Evolutionary conservation across 23 red algal species (phyloP), one percentile per base, ranked within the genome.

Genomic region (Gracilariopsis chorda): DNA sequence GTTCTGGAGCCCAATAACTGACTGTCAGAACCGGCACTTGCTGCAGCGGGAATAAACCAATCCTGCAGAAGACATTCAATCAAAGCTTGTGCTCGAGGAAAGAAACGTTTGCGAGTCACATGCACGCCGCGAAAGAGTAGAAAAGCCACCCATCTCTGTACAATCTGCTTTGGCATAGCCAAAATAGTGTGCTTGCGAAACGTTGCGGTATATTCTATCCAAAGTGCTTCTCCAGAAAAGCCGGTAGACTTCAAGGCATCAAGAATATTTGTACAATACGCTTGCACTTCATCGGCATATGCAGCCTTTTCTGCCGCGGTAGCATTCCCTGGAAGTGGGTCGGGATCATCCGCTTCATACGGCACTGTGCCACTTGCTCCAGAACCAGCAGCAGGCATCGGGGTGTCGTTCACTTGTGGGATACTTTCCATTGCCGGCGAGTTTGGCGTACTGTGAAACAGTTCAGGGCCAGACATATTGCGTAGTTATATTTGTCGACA

Each of bases 401-500:
- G 25, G 5, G 57, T n/a, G n/a, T n/a, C 57, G 7, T 32, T 29
- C 57, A 28, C 2, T 17, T 7, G 6, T 25, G 59, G 29, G 21
- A 16, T 11, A 33, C 24, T 7, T 64, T 64, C 12, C 59, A 64
- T 4, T 16, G 12, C 62, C 32, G 62, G 62, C 13, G 62, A 68
- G 4, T 37, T 40, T 11, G 62, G 32, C 3, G 62, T 2, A 41
- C 62, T 39, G 62, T 68, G 62, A 68, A 68, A 68, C 2, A 4
- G 21, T 37, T 68, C 62, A 0, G 14, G 32, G 33, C 62, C 62
- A 41, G 62, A 68, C 62, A 68, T 68, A 39, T 68, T 68, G 62
- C 62, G 32, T 68, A 68, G 62, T 6, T 68, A 40, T 68, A 68
- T 39, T 68, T 41, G 62, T 68, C 62, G 62, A 68, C 28, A 39